A percentile compares a stretch with the other conserved stretches of the same genome.
phyloP scores from a whole-genome alignment of 108 stramenopile species.

The Fragilariopsis cylindrus region DNA sequence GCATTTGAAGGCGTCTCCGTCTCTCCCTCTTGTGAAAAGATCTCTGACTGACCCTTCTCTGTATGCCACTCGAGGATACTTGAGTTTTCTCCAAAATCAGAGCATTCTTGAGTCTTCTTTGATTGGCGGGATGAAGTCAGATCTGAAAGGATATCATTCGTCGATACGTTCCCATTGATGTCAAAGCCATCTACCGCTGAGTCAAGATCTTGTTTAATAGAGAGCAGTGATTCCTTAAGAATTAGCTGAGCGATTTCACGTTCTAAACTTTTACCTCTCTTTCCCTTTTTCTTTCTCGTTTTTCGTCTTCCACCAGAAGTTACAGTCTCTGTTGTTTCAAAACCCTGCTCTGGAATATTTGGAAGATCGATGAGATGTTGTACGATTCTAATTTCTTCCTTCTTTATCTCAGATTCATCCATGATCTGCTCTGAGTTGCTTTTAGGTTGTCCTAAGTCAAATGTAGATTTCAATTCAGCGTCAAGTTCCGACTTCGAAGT shows the following conservation, averaged over 20 bases:
- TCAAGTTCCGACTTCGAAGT: not conserved
- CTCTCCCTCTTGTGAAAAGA: not conserved
- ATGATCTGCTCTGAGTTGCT: not conserved
- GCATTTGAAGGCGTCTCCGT: not conserved
- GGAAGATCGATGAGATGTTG: not conserved
- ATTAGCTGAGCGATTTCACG: constrained; percentile 25
- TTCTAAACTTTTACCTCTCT: constrained; percentile 31
- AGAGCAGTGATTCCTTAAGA: not conserved
- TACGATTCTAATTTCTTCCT: constrained; percentile 2
- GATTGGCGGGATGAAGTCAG: not conserved
- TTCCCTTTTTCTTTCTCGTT: constrained; percentile 1
- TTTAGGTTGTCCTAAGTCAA: not conserved
- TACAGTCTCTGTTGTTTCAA: not conserved
- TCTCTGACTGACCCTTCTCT: not conserved
- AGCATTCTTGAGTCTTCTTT: not conserved
- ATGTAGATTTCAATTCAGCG: not conserved
- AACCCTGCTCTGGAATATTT: not conserved
- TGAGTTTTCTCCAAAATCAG: not conserved
- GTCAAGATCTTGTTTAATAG: not conserved
- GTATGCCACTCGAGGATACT: not conserved
- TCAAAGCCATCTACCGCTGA: too few relatives aligned
- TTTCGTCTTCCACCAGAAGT: constrained; percentile 1
- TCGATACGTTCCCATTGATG: not conserved
- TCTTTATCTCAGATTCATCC: not conserved
- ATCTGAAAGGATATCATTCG: constrained; percentile 7